Base-by-base conservation (phyloP, 2,329 filamentous ascomycete genomes). In the Gnomoniopsis sp. region DNA sequence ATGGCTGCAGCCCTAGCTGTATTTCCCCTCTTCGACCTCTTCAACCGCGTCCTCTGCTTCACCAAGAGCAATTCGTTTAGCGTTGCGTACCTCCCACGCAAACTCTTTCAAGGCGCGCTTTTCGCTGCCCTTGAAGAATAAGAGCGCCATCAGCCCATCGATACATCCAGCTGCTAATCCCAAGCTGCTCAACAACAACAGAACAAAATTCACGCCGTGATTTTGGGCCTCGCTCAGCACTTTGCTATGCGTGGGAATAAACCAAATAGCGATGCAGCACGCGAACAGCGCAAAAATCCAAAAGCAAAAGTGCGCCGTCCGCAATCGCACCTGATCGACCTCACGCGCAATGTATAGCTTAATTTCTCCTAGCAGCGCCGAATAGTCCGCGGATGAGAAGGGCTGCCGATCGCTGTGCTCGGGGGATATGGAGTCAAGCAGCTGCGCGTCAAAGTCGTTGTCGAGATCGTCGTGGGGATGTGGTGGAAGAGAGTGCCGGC, bases 121-220 rank as follows among this genome's bases (percentile, higher is more conserved):
- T 75, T 99, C 95, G 61, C 86, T 87, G 12, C 88, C 87, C 59
- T 96, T 88, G 71, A 99, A 99, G 71, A 99, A 99, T 51, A 98
- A 73, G 0, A 95, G 82, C 0, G 92, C 89, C 70, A 98, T 90
- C 44, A 98, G 74, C 0, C 93, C 93, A 69, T 97, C 90, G 21
- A 97, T 71, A 2, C 91, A 83, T 0, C 93, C 93, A 3, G 87
- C 86, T 17, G 83, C 83, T 36, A 98, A 79, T 2, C 87, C 85
- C 17, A 98, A 72, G n/a, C 88, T 91, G 69, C 88, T 90, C 21
- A 96, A 69, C 2, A 98, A 74, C 74, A 92, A 85, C 52, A 98
- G 78, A 6, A 95, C 87, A 64, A 86, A 96, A 61, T 89, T 88
- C 44, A 59, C 23, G 23, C 41, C 60, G 53, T 62, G 60, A 30